Evolutionary conservation across 1,284 basidiomycete species (phyloP).

Genomic region (Dichomitus squalens): DNA sequence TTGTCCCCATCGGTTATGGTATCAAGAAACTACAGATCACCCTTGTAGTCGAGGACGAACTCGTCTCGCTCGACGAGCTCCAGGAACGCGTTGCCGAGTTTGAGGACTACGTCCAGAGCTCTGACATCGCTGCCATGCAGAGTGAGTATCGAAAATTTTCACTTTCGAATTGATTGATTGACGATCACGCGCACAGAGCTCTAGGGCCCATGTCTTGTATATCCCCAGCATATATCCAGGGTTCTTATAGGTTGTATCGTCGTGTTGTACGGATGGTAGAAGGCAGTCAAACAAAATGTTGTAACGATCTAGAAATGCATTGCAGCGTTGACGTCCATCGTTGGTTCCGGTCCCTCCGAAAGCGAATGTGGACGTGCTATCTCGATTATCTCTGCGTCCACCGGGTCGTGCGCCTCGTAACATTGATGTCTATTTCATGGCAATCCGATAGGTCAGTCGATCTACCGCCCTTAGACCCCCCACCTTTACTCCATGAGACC

Average conservation of each 20-base stretch:
- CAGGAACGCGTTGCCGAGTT: slow-evolving; percentile 89
- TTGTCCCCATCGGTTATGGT: slow-evolving; percentile 94
- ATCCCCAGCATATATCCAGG: slow-evolving; percentile 1
- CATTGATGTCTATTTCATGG: no score
- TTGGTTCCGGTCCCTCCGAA: background rate
- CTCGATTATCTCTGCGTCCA: no score
- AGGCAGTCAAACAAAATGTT: slow-evolving; percentile 21
- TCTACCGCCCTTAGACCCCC: no score
- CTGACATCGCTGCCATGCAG: slow-evolving; percentile 91
- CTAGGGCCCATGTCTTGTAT: slow-evolving; percentile 4
- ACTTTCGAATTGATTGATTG: background rate
- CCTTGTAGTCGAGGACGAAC: slow-evolving; percentile 95
- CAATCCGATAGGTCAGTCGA: no score
- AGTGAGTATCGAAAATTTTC: slow-evolving; percentile 51
- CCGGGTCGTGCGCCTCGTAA: no score
- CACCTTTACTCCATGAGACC: no score
- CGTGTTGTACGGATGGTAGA: slow-evolving; percentile 16
- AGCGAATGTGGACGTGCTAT: no score
- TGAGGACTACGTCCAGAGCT: slow-evolving; percentile 96
- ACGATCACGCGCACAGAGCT: slow-evolving; percentile 11
- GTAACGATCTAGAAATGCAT: slow-evolving; percentile 19
- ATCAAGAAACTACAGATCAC: slow-evolving; percentile 93
- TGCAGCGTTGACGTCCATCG: background rate
- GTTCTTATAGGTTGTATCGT: slow-evolving; percentile 10
- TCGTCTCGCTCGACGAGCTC: slow-evolving; percentile 92